Evolutionary conservation across 306 rosid species (phyloP), one percentile per base, ranked within the genome.

Genomic region (Carpinus viminea): DNA sequence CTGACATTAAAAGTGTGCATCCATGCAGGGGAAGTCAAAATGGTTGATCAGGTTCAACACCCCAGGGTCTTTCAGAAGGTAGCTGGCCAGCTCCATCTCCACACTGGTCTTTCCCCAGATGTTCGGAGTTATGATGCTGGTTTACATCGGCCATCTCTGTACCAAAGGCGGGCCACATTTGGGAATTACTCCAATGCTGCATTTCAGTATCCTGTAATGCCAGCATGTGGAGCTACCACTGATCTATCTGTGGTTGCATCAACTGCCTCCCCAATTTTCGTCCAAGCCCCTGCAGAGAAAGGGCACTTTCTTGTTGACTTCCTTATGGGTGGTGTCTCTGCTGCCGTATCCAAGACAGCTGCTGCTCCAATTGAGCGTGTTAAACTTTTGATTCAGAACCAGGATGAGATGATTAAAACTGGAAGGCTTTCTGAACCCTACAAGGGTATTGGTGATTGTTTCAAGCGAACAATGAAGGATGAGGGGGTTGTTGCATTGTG

Each of bases 301-400:
- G 82, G 98, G 18, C 12, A 81, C 26, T 94, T 94, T 76, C 0
- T 88, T 2, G 4, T 92, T 18, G 98, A 90, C 79, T 94, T 94
- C 86, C 91, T 94, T 47, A 90, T 94, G 97, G 97, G 97, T 62
- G 98, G 97, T 64, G 98, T 94, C 60, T 94, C 97, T 47, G 98
- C 96, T 34, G 98, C 98, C 4, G 98, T 94, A 15, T 94, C 98
- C 50, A 94, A 94, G 74, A 94, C 98, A 5, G 96, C 94, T 73
- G 97, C 98, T 55, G 98, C 97, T 34, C 98, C 98, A 70, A 93
- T 93, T 54, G 98, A 93, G 76, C 93, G 98, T 11, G 91, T 92
- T 26, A 94, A 94, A 47, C 98, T 94, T 68, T 79, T 94, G 87
- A 94, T 94, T 68, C 98, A 94, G 71, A 94, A 94, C 78, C 97